Conservation (phyloP, 805 yeast species). For the Lipomyces oligophaga region DNA sequence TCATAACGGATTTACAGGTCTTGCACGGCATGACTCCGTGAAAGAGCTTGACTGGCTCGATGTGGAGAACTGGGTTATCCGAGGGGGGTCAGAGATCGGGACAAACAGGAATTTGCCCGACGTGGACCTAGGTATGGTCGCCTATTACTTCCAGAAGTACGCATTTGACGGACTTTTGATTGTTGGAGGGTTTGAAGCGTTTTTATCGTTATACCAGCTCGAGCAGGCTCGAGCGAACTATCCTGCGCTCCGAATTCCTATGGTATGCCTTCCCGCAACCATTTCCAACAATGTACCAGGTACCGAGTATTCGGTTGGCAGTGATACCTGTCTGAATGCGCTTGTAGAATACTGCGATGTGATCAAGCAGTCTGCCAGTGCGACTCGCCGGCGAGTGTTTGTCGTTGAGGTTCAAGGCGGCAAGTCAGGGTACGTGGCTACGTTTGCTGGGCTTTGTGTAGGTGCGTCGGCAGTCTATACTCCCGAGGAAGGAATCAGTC, state of each 20-base stretch:
- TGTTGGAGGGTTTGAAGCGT: slow-evolving; percentile 98
- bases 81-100: slow-evolving; percentile 96
- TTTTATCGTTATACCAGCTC: slow-evolving; percentile 73
- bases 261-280: slow-evolving; percentile 91
- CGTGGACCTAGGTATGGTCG: slow-evolving; percentile 80
- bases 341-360: slow-evolving; percentile 91
- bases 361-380: slow-evolving; percentile 89
- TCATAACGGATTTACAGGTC: slow-evolving; percentile 89
- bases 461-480: slow-evolving; percentile 91
- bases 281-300: slow-evolving; percentile 99
- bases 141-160: slow-evolving; percentile 87
- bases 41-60: slow-evolving; percentile 73
- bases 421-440: slow-evolving; percentile 88
- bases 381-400: slow-evolving; percentile 89
- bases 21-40: slow-evolving; percentile 83
- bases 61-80: slow-evolving; percentile 80
- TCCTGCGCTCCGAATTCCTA: slow-evolving; percentile 91
- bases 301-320: slow-evolving; percentile 90
- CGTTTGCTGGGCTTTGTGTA: slow-evolving; percentile 74
- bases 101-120: slow-evolving; percentile 88
- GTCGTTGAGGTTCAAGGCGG: slow-evolving; percentile 99
- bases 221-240: slow-evolving; percentile 70
- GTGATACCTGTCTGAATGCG: slow-evolving; percentile 92
- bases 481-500: slow-evolving; percentile 76
- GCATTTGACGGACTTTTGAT: slow-evolving; percentile 82